Percentiles rank a stretch among this genome's conserved stretches.
phyloP scores from a whole-genome alignment of 2,329 filamentous ascomycete species.

The Beauveria australis region DNA sequence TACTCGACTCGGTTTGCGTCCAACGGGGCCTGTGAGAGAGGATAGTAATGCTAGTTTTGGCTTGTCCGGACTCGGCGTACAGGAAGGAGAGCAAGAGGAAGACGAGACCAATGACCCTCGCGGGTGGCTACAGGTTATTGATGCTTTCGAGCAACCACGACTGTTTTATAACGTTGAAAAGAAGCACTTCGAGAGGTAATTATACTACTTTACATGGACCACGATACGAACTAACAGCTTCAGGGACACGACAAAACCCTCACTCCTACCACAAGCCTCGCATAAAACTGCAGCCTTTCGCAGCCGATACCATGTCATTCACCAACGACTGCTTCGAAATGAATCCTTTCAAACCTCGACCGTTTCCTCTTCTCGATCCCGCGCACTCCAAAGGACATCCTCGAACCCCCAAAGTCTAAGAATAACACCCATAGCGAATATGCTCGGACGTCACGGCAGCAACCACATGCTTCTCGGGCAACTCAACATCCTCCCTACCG shows the following conservation, averaged over 20 bases:
- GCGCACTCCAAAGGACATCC: slow-evolving; percentile 49
- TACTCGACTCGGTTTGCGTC: slow-evolving; percentile 47
- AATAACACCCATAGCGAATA: slow-evolving; percentile 74
- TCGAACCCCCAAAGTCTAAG: slow-evolving; percentile 67
- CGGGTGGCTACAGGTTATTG: slow-evolving; percentile 76
- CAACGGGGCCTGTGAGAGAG: slow-evolving; percentile 40
- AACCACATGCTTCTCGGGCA: slow-evolving; percentile 83
- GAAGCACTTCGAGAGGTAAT: slow-evolving; percentile 79
- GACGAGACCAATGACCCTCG: slow-evolving; percentile 59
- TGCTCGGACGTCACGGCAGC: slow-evolving; percentile 70
- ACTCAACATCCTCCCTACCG: slow-evolving; percentile 71
- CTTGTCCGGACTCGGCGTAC: slow-evolving; percentile 43
- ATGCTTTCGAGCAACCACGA: slow-evolving; percentile 78
- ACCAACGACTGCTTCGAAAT: slow-evolving; percentile 86
- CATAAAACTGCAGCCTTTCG: slow-evolving; percentile 82
- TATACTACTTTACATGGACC: too few relatives aligned
- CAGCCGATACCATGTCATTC: slow-evolving; percentile 84
- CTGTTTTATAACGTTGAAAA: slow-evolving; percentile 69
- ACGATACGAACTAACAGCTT: slow-evolving; percentile 13
- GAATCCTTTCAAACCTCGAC: slow-evolving; percentile 83
- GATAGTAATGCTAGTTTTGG: slow-evolving; percentile 61
- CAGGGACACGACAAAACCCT: slow-evolving; percentile 56
- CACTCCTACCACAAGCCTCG: slow-evolving; percentile 64
- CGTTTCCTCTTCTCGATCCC: slow-evolving; percentile 51
- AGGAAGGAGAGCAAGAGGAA: slow-evolving; percentile 50